Evolutionary conservation across 495 filamentous ascomycete species (phyloP).

Genomic region (Cenococcum geophilum): DNA sequence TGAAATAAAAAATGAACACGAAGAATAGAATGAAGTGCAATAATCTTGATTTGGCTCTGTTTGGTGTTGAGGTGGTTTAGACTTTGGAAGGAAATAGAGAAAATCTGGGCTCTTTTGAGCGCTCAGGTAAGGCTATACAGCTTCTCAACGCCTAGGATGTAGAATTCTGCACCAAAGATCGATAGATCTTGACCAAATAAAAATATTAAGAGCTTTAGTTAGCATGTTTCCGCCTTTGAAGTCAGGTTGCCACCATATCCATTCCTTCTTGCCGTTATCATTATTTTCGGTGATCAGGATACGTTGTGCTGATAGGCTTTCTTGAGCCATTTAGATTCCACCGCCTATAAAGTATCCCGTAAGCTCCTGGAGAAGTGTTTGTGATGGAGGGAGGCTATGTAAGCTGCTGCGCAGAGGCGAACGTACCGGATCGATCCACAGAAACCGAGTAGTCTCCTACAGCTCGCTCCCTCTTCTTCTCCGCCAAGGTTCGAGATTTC

Average conservation of each 20-base stretch:
- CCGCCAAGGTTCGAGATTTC: constrained; percentile 11
- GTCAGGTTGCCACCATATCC: neutral
- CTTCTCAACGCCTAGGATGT: neutral
- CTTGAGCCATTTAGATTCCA: constrained; percentile 8
- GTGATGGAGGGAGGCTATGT: neutral
- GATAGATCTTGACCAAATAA: neutral
- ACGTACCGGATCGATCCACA: constrained; percentile 14
- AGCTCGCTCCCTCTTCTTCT: constrained; percentile 7
- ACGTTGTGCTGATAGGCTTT: neutral
- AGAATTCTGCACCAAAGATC: neutral
- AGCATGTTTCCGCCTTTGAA: neutral
- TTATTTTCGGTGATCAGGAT: neutral
- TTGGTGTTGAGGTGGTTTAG: too few species aligned
- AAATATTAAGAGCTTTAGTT: neutral
- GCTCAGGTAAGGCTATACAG: too few species aligned
- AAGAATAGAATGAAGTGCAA: too few species aligned
- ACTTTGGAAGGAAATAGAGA: too few species aligned
- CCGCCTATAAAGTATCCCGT: constrained; percentile 1
- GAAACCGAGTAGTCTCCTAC: constrained; percentile 10
- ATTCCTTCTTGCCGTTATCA: neutral
- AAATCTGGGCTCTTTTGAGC: too few species aligned
- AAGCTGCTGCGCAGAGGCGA: neutral
- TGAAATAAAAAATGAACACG: too few species aligned
- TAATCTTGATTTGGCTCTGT: too few species aligned
- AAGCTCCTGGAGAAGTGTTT: neutral